Evolutionary conservation across 495 filamentous ascomycete genomes (phyloP), one percentile per base, ranked within the genome.

Genomic region (Aspergillus incahuasiensis): DNA sequence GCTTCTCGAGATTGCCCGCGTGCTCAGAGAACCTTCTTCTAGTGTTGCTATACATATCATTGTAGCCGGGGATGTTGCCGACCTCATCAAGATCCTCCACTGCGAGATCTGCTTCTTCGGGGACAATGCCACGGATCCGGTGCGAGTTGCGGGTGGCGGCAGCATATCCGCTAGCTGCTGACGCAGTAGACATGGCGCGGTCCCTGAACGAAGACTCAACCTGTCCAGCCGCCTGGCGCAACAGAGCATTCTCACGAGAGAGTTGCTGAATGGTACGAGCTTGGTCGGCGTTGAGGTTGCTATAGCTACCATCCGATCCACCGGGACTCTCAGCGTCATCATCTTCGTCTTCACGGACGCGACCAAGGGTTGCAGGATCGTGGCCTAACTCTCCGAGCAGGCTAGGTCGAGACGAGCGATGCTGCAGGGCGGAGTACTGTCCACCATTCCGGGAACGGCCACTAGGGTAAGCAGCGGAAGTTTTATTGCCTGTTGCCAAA

Each of bases 321-420:
- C 79, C 81, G 16, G 81, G 79, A 57, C 83, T 88, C 13, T 53
- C 63, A 52, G 90, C 87, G 42, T 89, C 84, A 43, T 92, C 91
- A 63, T 91, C 89, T 22, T 91, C 89, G 48, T 89, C 87, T 67
- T 95, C 90, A 39, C 86, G 85, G 41, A 95, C 80, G 48, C 89
- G 90, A 20, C 86, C 86, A 11, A 95, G 77, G 63, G 84, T 83
- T 7, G 74, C 78, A 24, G 83, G 79, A 59, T 90, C 87, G 54
- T 82, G 86, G 22, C 86, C 83, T 69, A 89, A 79, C 63, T 92
- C 89, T 53, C 88, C 89, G 19, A 94, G 75, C 71, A 96, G 84
- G 66, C 90, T 95, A 39, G 90, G 90, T 43, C 91, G 82, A 12
- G 91, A 95, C 1, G 89, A 86, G 43, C 91, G 83, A 60, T 92